Base-by-base conservation (phyloP, 441 rosid genomes). In the Eutrema salsugineum region DNA sequence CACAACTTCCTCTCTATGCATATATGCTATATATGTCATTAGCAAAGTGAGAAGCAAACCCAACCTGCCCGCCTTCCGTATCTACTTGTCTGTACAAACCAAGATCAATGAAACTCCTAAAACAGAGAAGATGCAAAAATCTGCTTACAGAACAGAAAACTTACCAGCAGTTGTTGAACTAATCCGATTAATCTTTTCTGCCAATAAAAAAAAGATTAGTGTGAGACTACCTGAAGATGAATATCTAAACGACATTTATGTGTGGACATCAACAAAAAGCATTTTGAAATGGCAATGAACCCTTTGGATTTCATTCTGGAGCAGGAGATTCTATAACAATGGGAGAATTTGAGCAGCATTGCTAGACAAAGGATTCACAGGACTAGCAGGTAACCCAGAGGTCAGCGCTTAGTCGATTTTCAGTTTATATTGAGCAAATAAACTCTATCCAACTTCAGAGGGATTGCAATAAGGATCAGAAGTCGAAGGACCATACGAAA, bases 1-100 rank as follows among this genome's bases (percentile, higher is more conserved):
- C 42, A 36, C 59, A 65, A 38, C 70, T 22, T 65, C 46, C 3
- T 50, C 70, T 65, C 33, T 50, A 66, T 12, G 54, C 59, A 50
- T 8, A n/a, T n/a, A n/a, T n/a, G n/a, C n/a, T n/a, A n/a, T n/a
- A n/a, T n/a, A 49, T 22, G 47, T 22, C 57, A 65, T 35, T 49
- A 66, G 8, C 49, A 51, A 51, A 28, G 27, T 53, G 40, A 66
- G 39, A 66, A 51, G 61, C 61, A 66, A 50, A 51, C 27, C 35
- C 70, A 66, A 51, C 61, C 61, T 66, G 71, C 57, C 27, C 35
- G 9, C 35, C 9, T 51, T 27, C 58, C 11, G 11, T 5, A 9
- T 47, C 19, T 27, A 47, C 27, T 1, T 24, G 10, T 17, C 51
- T 47, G 27, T 9, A 9, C 4, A 24, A 19, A 9, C 4, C 11